Base-by-base conservation (phyloP, 1,284 basidiomycete genomes). In the Leccinum pallidistipes region DNA sequence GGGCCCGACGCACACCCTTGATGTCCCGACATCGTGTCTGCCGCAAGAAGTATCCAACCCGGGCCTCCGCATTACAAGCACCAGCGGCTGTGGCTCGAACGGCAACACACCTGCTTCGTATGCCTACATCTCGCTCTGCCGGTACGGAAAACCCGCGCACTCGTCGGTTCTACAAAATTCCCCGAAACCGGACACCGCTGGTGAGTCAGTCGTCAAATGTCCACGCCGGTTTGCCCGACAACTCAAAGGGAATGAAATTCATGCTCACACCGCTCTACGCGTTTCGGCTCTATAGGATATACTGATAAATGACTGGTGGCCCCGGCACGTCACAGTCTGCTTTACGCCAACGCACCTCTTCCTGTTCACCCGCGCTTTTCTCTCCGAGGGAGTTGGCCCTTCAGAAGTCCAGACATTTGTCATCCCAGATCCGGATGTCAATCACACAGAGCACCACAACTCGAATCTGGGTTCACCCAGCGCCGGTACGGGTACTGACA, bases 381-480 rank as follows among this genome's bases (percentile, higher is more conserved):
- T 21, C 21, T 21, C 21, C 21, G 2, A 21, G 21, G 21, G 21
- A 21, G 2, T 60, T 12, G 63, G 61, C 16, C 24, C 50, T 0
- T 50, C 61, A 14, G 68, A 69, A 51, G 21, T 68, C 24, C 67
- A 70, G 50, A 66, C 43, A 1, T 69, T 69, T 29, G 14, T 61
- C n/a, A 12, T 68, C 24, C 69, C 67, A 8, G 9, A 27, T 27
- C 10, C 10, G 5, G 14, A 12, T 27, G 8, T 24, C 45, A 21
- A 49, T 49, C 45, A 7, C 24, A 21, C 45, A 12, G 11, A 49
- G 10, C 9, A 38, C 27, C 27, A 43, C 7, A 2, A 21, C 27
- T 36, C 40, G 11, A 32, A 40, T 24, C n/a, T 47, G 5, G 32
- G 6, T 16, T 14, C 34, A 10, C 11, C 24, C 12, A 49, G 16